Percentiles rank a stretch among this genome's conserved stretches.
Evolutionary conservation across 169 alveolate species (phyloP).

Genomic region (Plasmodium inui): DNA sequence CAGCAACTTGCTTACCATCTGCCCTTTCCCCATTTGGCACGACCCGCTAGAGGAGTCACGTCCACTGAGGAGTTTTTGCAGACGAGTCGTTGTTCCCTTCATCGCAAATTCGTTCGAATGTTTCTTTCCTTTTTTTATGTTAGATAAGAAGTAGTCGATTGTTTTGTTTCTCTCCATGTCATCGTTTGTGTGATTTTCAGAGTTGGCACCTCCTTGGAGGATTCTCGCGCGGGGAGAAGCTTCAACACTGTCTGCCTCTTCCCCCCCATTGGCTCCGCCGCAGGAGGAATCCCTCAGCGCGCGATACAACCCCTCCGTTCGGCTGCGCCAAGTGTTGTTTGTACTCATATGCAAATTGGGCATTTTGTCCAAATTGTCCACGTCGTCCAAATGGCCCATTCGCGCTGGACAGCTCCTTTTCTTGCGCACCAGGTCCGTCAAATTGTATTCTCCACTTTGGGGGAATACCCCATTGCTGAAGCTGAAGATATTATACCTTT

Average conservation of each 20-base stretch:
- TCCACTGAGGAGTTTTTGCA: neutral
- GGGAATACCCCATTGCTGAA: slow-evolving; percentile 10
- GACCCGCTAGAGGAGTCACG: neutral
- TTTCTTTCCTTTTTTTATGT: slow-evolving; percentile 29
- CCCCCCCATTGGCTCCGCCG: neutral
- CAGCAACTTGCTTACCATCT: neutral
- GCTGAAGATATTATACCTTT: slow-evolving; percentile 41
- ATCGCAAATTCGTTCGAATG: slow-evolving; percentile 8
- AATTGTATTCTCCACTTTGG: neutral
- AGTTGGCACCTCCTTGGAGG: neutral
- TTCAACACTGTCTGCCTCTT: neutral
- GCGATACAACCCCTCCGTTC: neutral
- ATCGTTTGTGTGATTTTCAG: neutral
- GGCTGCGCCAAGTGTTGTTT: neutral
- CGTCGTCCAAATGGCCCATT: neutral
- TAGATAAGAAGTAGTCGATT: slow-evolving; percentile 21
- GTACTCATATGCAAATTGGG: neutral
- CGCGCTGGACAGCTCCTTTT: neutral
- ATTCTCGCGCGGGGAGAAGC: neutral
- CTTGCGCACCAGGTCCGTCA: neutral
- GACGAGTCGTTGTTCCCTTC: neutral
- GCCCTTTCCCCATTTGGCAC: neutral
- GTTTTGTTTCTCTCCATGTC: slow-evolving; percentile 24
- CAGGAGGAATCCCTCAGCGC: neutral
- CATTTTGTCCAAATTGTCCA: neutral